phyloP scores from a whole-genome alignment of 2,329 filamentous ascomycete genomes.

The Fusarium setosum region DNA sequence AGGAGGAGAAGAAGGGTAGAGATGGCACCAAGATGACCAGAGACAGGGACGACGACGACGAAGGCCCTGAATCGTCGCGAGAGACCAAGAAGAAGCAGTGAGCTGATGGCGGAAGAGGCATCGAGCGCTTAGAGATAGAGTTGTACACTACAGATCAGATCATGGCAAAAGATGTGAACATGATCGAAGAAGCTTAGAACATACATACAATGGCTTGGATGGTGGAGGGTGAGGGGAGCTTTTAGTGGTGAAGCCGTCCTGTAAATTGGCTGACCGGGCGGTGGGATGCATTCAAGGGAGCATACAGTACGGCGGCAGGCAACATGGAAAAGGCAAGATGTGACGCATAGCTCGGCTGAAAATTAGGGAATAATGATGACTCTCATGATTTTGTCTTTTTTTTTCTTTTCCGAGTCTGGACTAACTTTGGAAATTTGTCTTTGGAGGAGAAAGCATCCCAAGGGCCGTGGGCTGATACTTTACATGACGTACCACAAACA shows the following conservation, averaged over 20 bases:
- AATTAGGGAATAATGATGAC: not conserved
- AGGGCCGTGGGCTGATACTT: conserved; percentile 26
- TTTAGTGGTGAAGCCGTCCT: conserved; percentile 9
- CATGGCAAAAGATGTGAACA: conserved; percentile 24
- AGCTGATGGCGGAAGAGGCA: conserved; percentile 1
- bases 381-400: not conserved
- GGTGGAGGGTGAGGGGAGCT: conserved; percentile 2
- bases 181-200: conserved; percentile 1
- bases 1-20: conserved; percentile 60
- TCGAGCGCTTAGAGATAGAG: not conserved
- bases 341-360: not conserved
- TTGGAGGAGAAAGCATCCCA: conserved; percentile 3
- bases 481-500: conserved; percentile 29
- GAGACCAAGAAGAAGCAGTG: conserved; percentile 40
- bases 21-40: conserved; percentile 51
- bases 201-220: conserved; percentile 2
- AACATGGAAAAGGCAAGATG: conserved; percentile 6
- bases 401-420: not conserved
- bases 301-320: conserved; percentile 22
- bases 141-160: conserved; percentile 24
- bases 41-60: conserved; percentile 50
- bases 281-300: conserved; percentile 1
- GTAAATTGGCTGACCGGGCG: conserved; percentile 1
- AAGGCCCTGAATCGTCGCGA: conserved; percentile 20
- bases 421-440: not conserved